Conservation (phyloP, 169 alveolate genomes). For the Plasmodium fragile region DNA sequence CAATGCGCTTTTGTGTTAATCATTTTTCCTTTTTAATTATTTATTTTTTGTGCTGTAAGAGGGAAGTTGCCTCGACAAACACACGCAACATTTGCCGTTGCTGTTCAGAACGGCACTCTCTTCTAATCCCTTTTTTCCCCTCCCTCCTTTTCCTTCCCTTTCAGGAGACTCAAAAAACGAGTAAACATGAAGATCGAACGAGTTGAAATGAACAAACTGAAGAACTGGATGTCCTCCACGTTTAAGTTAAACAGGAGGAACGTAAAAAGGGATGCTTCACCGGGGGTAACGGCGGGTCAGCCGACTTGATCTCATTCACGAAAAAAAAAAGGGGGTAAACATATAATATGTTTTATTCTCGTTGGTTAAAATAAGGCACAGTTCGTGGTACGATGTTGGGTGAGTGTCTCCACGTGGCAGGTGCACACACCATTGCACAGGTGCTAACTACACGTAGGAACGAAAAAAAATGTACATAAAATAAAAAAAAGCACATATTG, state of each 20-base stretch:
- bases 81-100: background rate
- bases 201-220: slow-evolving; percentile 34
- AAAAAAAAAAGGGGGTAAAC: background rate
- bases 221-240: slow-evolving; percentile 22
- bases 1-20: background rate
- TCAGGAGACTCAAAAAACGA: slow-evolving; percentile 63
- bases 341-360: background rate
- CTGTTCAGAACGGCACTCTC: background rate
- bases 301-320: background rate
- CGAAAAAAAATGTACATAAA: background rate
- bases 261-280: background rate
- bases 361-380: background rate
- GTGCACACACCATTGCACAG: background rate
- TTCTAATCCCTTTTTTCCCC: background rate
- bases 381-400: background rate
- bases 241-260: slow-evolving; percentile 45
- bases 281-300: background rate
- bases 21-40: background rate
- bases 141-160: background rate
- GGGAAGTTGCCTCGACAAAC: background rate
- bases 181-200: slow-evolving; percentile 55
- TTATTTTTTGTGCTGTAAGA: background rate
- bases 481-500: background rate
- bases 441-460: background rate
- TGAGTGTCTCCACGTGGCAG: background rate